These are phyloP conservation scores for Pseudophaeomoniella oleicola DNA, from an alignment of 2,329 filamentous ascomycete species.

Conservation along the genomic window DNA sequence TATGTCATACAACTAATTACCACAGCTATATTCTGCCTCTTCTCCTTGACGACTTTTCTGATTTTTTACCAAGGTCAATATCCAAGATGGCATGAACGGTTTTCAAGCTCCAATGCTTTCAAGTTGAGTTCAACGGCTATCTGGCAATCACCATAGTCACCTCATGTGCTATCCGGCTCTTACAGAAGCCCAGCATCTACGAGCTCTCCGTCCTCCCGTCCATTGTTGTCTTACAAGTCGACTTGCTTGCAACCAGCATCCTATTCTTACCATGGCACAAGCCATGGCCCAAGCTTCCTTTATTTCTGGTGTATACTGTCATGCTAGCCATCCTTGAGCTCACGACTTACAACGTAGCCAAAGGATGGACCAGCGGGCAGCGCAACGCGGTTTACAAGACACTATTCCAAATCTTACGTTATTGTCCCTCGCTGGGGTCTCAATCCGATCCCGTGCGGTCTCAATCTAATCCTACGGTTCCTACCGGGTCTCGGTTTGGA, in stretches of 20 bases:
- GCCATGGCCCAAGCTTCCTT: too few species aligned
- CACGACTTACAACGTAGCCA: too few species aligned
- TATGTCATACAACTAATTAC: neutral
- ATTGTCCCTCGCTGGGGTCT: too few species aligned
- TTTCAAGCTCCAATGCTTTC: neutral
- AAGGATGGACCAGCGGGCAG: too few species aligned
- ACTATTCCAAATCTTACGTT: too few species aligned
- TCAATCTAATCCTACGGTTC: too few species aligned
- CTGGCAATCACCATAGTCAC: neutral
- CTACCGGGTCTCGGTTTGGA: too few species aligned
- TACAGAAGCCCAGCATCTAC: neutral
- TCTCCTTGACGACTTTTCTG: neutral
- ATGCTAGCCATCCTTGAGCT: too few species aligned
- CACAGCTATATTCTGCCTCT: neutral
- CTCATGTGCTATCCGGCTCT: neutral
- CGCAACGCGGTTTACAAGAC: too few species aligned
- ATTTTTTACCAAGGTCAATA: neutral
- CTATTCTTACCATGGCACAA: constrained; percentile 1
- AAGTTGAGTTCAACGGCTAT: constrained; percentile 1
- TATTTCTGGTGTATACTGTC: too few species aligned
- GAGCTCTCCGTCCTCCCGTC: constrained; percentile 1
- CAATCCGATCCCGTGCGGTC: too few species aligned
- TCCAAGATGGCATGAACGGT: neutral
- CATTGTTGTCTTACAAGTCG: constrained; percentile 1
- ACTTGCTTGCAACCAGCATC: neutral